Base-by-base conservation (phyloP, 108 stramenopile genomes). In the Cyclostephanos tholiformis region DNA sequence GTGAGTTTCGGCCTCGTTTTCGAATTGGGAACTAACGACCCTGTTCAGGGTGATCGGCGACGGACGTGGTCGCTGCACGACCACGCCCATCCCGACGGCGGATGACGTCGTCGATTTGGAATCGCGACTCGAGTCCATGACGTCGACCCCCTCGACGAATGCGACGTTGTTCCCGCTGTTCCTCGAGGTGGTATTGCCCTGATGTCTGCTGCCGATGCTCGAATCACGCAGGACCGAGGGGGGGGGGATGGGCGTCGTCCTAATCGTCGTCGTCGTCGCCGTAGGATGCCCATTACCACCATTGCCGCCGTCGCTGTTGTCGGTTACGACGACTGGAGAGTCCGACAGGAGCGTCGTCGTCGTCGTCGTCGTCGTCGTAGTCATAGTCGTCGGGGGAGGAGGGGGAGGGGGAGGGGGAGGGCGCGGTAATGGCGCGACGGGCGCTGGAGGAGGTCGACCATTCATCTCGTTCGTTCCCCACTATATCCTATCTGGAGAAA, bases 1-100 rank as follows among this genome's bases (percentile, higher is more conserved):
- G 60, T 72, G 66, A 2, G 78, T 79, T 25, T 69, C 69, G 49
- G 78, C 78, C 39, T 79, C 78, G 38, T 77, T 69, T 43, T 77
- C 76, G 56, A 77, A 77, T 61, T 77, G 76, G 4, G 76, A 69
- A 12, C 53, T 57, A 22, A 69, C 46, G 17, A 77, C 38, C 32
- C 55, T 32, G 38, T 66, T 69, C 53, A 77, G 36, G 13, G 76
- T 56, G 9, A 76, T 61, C n/a, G 32, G 59, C 14, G 23, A 20
- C 14, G 29, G 27, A 8, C 16, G 44, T 14, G 0, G 44, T 4
- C 0, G 44, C 16, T 46, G 44, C 44, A 14, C 44, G 44, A 14
- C 12, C 1, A 14, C 16, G 13, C 11, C 41, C 41, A 1, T 41
- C 41, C 0, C 14, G 16, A 14, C 1, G 16, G 16, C 16, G 44